Evolutionary conservation across 768 basidiomycete genomes (phyloP), one percentile per base, ranked within the genome.

Genomic region (Fistulinella prunicolor): DNA sequence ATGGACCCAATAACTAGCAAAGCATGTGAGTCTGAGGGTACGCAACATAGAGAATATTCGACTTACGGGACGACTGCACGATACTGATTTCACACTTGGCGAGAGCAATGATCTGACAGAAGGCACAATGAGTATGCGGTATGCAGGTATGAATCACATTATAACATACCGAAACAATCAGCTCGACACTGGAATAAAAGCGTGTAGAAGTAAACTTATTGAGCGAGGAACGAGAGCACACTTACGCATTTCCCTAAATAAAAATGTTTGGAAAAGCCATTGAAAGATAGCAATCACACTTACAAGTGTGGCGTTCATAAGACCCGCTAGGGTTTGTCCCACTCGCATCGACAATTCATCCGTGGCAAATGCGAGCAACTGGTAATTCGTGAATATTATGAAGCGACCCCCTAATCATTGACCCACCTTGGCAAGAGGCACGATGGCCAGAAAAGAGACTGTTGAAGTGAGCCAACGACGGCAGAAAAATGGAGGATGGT

Each of bases 241-340:
- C 65, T 53, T 47, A 67, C 67, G 65, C 57, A 42, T 67, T 67
- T 53, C 65, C 65, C 65, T 67, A 36, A 9, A 16, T 14, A 34
- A 21, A 46, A 45, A 32, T 4, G 4, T 34, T 35, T 54, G 8
- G 45, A 37, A 34, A 40, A 5, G 17, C 21, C 9, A 17, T 21
- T n/a, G 9, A 38, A 46, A 44, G 10, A 24, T 9, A 10, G 17
- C 6, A 23, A 44, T 21, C 12, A 36, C 9, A 62, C 78, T 54
- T 55, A 89, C 86, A 54, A 90, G 70, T 13, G 90, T 94, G 19
- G 91, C 91, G 67, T 93, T 94, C 46, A 94, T 63, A 3, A 94
- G 75, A 32, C 90, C 90, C 3, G 89, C 89, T 10, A 91, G 69
- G 2, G 89, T 89, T 64, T 89, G 85, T 2, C 90, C 91, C 2